Evolutionary conservation across 495 filamentous ascomycete species (phyloP), one percentile per base, ranked within the genome.

Genomic region (Umbilicaria muhlenbergii): DNA sequence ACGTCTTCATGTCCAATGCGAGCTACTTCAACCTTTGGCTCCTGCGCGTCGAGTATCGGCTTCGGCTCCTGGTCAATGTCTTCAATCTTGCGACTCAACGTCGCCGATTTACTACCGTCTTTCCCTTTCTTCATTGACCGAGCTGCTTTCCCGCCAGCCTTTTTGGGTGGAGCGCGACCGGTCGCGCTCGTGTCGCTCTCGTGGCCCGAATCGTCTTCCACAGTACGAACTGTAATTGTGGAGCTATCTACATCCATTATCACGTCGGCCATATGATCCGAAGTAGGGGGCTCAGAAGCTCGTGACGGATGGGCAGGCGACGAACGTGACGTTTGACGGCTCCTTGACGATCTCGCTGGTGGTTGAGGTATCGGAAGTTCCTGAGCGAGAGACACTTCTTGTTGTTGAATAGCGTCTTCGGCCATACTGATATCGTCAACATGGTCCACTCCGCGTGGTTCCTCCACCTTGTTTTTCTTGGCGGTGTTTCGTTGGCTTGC

Each of bases 71-170:
- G 55, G 14, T 59, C 41, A 13, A 58, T 51, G 12, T 64, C 55
- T 38, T 58, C 53, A 42, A 47, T 57, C 18, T 60, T 49, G 47
- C 42, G 50, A 19, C 21, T 48, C 15, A 24, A 34, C 11, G 36
- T 37, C 34, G 49, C 45, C 2, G 57, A 47, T 51, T 75, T 74
- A 51, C 72, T 77, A 19, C 61, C 58, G 3, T 48, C 56, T 53
- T 61, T 58, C 35, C 51, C 57, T 41, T 69, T 71, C 38, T 70
- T 75, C 37, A 62, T 61, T 10, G 64, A 58, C 32, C 64, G 58
- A 18, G 60, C 64, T 53, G 55, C 58, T 59, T 72, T 63, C 56
- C 56, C 58, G 16, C 45, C 48, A 5, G 46, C 41, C 38, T 59
- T 58, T 44, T 59, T 66, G 21, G 54, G 53, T 14, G 42, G 39